phyloP scores from a whole-genome alignment of 805 yeast species.

The Hermanozyma aechmeae region DNA sequence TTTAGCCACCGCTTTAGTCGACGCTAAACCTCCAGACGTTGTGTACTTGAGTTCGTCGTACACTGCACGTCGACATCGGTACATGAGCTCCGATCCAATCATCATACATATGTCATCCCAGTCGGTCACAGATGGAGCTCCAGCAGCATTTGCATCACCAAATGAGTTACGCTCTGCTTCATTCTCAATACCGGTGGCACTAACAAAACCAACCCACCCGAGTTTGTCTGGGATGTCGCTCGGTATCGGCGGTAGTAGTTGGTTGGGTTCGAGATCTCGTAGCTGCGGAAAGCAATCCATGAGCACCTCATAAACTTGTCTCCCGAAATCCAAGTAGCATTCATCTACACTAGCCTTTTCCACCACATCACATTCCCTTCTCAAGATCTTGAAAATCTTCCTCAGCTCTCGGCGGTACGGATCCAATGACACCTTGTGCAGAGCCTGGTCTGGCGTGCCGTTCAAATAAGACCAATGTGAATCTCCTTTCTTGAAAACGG shows the following conservation, averaged over 20 bases:
- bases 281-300: constrained; percentile 40
- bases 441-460: constrained; percentile 45
- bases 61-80: constrained; percentile 45
- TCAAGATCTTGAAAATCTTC: constrained; percentile 61
- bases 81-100: constrained; percentile 55
- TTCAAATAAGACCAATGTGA: constrained; percentile 71
- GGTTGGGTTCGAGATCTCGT: constrained; percentile 8
- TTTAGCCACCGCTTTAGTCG: constrained; percentile 73
- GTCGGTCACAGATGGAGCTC: constrained; percentile 9
- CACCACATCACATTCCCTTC: constrained; percentile 51
- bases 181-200: no score
- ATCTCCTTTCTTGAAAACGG: constrained; percentile 85
- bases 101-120: constrained; percentile 79
- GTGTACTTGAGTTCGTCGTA: constrained; percentile 58
- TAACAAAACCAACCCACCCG: no score
- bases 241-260: constrained; percentile 38
- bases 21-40: constrained; percentile 81
- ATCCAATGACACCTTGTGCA: constrained; percentile 81
- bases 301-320: constrained; percentile 40
- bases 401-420: constrained; percentile 86
- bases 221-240: constrained; percentile 15
- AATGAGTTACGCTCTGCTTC: constrained; percentile 14
- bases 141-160: neutral
- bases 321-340: constrained; percentile 77
- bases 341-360: constrained; percentile 97